Conservation (phyloP, 495 filamentous ascomycete genomes). For the Penicillium cataractarum region DNA sequence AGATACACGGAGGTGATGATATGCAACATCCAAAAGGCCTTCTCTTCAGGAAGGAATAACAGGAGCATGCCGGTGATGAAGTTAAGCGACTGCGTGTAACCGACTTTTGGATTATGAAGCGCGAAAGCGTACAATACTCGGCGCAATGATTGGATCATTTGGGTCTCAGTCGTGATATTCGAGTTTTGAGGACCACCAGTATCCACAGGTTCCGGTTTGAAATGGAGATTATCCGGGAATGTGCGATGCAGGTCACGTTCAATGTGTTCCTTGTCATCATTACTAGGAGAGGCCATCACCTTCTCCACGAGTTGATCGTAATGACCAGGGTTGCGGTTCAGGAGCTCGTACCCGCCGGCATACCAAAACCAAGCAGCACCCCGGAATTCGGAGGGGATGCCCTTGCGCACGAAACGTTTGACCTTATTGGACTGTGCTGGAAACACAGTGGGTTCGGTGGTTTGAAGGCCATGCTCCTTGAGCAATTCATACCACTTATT, state of each 20-base stretch:
- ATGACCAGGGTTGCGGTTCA: constrained; percentile 71
- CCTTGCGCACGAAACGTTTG: constrained; percentile 90
- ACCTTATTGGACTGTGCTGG: constrained; percentile 79
- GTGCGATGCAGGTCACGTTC: constrained; percentile 94
- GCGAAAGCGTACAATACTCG: constrained; percentile 89
- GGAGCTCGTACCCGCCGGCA: constrained; percentile 79
- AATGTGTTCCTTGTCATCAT: constrained; percentile 84
- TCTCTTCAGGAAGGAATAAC: constrained; percentile 89
- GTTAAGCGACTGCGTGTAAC: constrained; percentile 96
- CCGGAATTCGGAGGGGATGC: constrained; percentile 91
- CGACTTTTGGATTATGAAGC: constrained; percentile 83
- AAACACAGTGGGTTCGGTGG: constrained; percentile 72
- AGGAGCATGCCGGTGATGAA: constrained; percentile 96
- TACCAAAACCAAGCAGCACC: constrained; percentile 98
- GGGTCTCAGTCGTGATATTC: constrained; percentile 62
- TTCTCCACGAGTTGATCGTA: constrained; percentile 71
- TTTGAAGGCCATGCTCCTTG: constrained; percentile 73
- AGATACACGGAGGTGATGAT: constrained; percentile 88
- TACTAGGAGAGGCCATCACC: constrained; percentile 62
- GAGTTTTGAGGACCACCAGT: constrained; percentile 28
- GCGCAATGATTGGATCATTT: constrained; percentile 78
- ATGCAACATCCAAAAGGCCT: constrained; percentile 91
- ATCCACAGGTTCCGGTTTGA: constrained; percentile 68
- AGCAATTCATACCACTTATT: constrained; percentile 82
- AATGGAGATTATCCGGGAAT: constrained; percentile 92